Base-by-base conservation (phyloP, 2,329 filamentous ascomycete genomes). In the Trichoderma endophyticum region DNA sequence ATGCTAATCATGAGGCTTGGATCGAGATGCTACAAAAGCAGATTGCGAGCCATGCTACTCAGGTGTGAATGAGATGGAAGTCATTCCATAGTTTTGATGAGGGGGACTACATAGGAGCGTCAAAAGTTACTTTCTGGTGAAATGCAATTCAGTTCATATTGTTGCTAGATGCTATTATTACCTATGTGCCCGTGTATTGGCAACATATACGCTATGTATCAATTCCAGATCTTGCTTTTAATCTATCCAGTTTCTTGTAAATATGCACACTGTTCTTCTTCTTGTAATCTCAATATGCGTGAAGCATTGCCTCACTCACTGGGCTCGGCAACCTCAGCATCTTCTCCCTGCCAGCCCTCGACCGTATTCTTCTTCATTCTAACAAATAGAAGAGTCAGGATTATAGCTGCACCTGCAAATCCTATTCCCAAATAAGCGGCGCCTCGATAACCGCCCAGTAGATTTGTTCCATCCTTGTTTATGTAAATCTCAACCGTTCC, bases 1-100 rank as follows among this genome's bases (percentile, higher is more conserved):
- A 90, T 80, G 92, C 92, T 1, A 92, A 86, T 78, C 89, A 87
- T 0, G 90, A 93, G 77, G 90, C 92, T 1, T 94, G 39, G 51
- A 43, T 71, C 12, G 24, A 59, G 26, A 24, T 39, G 21, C 5
- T 71, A 3, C 11, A 57, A 18, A 26, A 11, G 15, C 18, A n/a
- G 8, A 30, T 57, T n/a, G 14, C 26, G 28, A n/a, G 18, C 24
- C 8, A n/a, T n/a, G 54, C 54, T 11, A 18, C 54, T 30, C 14
- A 30, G 3, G 8, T n/a, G 24, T 28, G 4, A 18, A 57, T 30
- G 12, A 28, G 15, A 57, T 54, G 48, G 11, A 14, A 24, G 26
- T 11, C 1, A 18, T 1, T 57, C 6, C 1, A 1, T 30, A 0
- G 8, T 9, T 57, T 28, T 6, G 26, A 4, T 9, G 54, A 30